Base-by-base conservation (phyloP, 441 rosid genomes). In the Mallotus repandus region DNA sequence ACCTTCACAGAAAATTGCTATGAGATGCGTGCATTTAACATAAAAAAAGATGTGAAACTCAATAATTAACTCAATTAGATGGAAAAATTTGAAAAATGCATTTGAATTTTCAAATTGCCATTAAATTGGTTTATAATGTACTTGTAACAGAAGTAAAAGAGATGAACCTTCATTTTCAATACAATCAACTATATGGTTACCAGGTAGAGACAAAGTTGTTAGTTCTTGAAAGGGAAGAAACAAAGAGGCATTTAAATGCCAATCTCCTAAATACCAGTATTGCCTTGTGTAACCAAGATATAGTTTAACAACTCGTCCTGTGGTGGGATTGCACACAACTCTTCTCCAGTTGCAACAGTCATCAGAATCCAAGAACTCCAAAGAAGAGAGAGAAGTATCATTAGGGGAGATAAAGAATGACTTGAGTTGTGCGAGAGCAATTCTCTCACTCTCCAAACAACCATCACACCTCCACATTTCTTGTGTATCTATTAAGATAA, bases 91-190 rank as follows among this genome's bases (percentile, higher is more conserved):
- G 4, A 1, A 32, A 32, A 32, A 32, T 1, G 38, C 4, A 32
- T 32, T 32, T 32, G 38, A 32, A 4, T 32, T 32, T 32, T 32
- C 38, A 32, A 32, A 32, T 32, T 32, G 7, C 9, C 9, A 43
- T 5, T 43, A 5, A 43, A 43, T 2, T 43, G 9, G 9, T 43
- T 43, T 43, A 43, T 6, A 43, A 2, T 43, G 7, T 43, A 43
- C 7, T 5, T 6, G 5, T 43, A 43, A 7, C 2, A 7, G 0
- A 61, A 61, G 38, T 5, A 18, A 38, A 7, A 25, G 49, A 32
- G 45, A 5, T 12, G 32, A 25, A 78, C 76, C 82, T 68, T 62
- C 74, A 21, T 79, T 71, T 32, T 75, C 58, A 9, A 71, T 38
- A 5, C 50, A 63, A 41, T 50, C 67, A 63, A 13, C 25, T 38